Evolutionary conservation across 106 monocot species (phyloP).

Genomic region (Iris macrosiphon): DNA sequence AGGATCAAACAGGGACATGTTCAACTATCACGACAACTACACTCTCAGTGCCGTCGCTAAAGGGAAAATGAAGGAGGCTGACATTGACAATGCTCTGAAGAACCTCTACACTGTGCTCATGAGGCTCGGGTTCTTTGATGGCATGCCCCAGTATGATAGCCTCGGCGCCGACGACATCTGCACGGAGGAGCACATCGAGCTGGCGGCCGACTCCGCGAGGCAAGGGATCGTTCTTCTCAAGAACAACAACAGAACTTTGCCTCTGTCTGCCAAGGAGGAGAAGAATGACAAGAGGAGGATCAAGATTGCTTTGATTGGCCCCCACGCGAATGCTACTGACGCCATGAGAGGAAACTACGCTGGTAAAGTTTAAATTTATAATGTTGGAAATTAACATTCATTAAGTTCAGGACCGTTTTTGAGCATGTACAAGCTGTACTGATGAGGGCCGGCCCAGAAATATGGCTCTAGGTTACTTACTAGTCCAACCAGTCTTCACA

Average conservation of each 20-base stretch:
- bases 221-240: slow-evolving; percentile 30
- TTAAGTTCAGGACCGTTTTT: slow-evolving; percentile 11
- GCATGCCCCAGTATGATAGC: background rate
- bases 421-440: too few species aligned
- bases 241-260: slow-evolving; percentile 2
- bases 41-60: slow-evolving; percentile 5
- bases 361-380: slow-evolving; percentile 5
- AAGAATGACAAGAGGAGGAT: too few species aligned
- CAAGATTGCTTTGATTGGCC: slow-evolving; percentile 15
- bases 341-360: slow-evolving; percentile 28
- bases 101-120: slow-evolving; percentile 24
- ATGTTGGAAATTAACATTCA: slow-evolving; percentile 14
- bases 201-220: slow-evolving; percentile 20
- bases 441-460: too few species aligned
- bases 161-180: slow-evolving; percentile 19
- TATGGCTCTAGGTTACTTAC: too few species aligned
- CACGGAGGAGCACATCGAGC: slow-evolving; percentile 7
- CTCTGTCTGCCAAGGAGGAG: too few species aligned
- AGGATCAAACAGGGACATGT: too few species aligned
- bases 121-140: slow-evolving; percentile 43
- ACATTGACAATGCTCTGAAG: slow-evolving; percentile 29
- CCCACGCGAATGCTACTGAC: slow-evolving; percentile 18
- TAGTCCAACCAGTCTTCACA: too few species aligned
- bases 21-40: slow-evolving; percentile 12
- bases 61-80: slow-evolving; percentile 23